Conservation (phyloP, 345 rosid genomes). For the Lepidium africanum region DNA sequence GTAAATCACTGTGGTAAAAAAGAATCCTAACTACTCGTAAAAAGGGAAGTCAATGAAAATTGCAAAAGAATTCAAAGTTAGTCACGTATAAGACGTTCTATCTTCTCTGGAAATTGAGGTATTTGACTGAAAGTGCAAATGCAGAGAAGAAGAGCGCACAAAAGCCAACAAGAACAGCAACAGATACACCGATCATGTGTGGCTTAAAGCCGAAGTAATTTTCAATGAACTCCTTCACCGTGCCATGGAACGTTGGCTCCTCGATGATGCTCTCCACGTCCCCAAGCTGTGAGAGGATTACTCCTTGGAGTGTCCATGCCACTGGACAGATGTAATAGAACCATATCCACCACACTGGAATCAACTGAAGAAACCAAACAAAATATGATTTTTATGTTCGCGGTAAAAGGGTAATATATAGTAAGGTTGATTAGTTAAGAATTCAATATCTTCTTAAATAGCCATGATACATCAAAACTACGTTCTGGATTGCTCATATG, state of each 20-base stretch:
- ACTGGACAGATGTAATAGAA: conserved; percentile 77
- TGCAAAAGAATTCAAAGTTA: neutral
- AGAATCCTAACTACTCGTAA: neutral
- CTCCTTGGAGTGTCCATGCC: conserved; percentile 78
- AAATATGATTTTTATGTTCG: neutral
- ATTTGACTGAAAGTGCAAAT: conserved; percentile 55
- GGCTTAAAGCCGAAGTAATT: conserved; percentile 38
- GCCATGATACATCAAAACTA: neutral
- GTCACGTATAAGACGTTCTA: conserved; percentile 5
- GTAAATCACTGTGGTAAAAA: neutral
- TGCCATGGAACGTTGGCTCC: conserved; percentile 45
- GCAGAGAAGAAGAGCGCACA: conserved; percentile 50
- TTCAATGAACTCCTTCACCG: conserved; percentile 59
- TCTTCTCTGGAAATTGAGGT: conserved; percentile 80
- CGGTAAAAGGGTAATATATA: neutral
- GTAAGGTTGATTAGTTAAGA: neutral
- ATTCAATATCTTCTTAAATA: neutral
- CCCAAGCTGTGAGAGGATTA: conserved; percentile 74
- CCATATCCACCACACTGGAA: conserved; percentile 97
- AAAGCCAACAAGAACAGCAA: conserved; percentile 45
- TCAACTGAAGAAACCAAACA: conserved; percentile 33
- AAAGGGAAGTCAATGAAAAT: neutral
- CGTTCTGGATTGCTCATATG: neutral
- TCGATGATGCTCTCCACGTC: conserved; percentile 57
- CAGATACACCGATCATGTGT: conserved; percentile 45